Evolutionary conservation across 345 rosid species (phyloP).

Genomic region (Punica granatum): DNA sequence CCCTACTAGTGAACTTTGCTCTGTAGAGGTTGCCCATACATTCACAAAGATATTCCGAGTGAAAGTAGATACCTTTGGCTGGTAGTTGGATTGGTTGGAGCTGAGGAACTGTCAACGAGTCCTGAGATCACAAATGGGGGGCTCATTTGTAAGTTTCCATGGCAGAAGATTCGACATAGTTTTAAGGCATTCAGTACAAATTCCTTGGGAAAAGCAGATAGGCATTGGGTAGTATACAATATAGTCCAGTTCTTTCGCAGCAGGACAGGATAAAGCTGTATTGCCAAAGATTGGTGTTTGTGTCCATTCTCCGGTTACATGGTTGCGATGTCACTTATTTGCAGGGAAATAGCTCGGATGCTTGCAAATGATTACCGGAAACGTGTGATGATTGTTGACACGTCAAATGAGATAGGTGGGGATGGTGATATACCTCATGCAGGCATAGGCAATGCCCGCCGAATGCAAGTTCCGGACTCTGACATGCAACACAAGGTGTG

Average conservation of each 20-base stretch:
- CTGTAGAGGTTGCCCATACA: neutral
- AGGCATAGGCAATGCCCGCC: conserved; percentile 85
- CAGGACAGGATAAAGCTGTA: neutral
- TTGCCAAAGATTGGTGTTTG: neutral
- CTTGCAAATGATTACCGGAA: conserved; percentile 81
- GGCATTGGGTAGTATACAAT: too few species aligned
- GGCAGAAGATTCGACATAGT: too few species aligned
- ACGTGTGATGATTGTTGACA: conserved; percentile 91
- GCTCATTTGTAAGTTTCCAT: too few species aligned
- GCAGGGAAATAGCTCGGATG: conserved; percentile 86
- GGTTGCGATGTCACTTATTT: neutral
- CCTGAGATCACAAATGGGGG: neutral
- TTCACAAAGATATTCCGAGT: neutral
- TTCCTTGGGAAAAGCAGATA: neutral
- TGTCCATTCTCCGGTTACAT: neutral
- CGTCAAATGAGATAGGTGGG: conserved; percentile 95
- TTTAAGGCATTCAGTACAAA: too few species aligned
- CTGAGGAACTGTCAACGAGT: neutral
- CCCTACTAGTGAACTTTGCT: neutral
- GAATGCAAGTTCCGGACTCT: conserved; percentile 91
- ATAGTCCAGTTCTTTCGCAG: neutral
- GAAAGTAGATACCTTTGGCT: neutral
- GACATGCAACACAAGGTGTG: conserved; percentile 82
- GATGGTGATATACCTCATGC: conserved; percentile 97
- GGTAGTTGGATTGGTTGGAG: neutral